Evolutionary conservation across 2,329 filamentous ascomycete species (phyloP).

Genomic region (Lecanicillium sp.): DNA sequence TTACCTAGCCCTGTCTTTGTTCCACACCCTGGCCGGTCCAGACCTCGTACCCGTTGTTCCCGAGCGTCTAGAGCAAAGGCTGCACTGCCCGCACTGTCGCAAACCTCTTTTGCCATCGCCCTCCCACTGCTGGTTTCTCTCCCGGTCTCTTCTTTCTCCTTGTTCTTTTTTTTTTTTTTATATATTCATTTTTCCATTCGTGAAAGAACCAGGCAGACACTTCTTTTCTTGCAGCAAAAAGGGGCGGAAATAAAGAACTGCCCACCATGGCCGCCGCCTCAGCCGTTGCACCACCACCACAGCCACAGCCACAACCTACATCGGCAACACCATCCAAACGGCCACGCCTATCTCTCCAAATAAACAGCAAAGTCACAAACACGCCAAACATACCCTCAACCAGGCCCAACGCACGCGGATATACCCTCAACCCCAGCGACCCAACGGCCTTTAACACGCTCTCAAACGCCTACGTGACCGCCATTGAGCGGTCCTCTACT

Average conservation of each 20-base stretch:
- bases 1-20: background rate
- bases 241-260: background rate
- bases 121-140: too few relatives aligned
- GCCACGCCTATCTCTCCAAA: conserved; percentile 50
- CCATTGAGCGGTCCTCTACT: conserved; percentile 41
- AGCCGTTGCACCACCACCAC: background rate
- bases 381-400: conserved; percentile 16
- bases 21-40: background rate
- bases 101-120: too few relatives aligned
- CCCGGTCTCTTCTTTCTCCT: too few relatives aligned
- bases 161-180: background rate
- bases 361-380: conserved; percentile 32
- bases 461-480: conserved; percentile 55
- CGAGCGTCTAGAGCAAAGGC: too few relatives aligned
- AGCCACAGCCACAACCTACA: conserved; percentile 10
- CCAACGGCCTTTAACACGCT: conserved; percentile 59
- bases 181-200: background rate
- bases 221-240: background rate
- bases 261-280: background rate
- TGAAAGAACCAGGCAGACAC: background rate
- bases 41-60: background rate
- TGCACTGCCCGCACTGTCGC: too few relatives aligned
- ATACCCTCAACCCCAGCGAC: conserved; percentile 43
- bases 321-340: conserved; percentile 30
- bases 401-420: conserved; percentile 22